Percentiles rank a stretch among this genome's conserved stretches.
Conservation (phyloP, 2,329 filamentous ascomycete genomes). For the Apiospora kogelbergensis region DNA sequence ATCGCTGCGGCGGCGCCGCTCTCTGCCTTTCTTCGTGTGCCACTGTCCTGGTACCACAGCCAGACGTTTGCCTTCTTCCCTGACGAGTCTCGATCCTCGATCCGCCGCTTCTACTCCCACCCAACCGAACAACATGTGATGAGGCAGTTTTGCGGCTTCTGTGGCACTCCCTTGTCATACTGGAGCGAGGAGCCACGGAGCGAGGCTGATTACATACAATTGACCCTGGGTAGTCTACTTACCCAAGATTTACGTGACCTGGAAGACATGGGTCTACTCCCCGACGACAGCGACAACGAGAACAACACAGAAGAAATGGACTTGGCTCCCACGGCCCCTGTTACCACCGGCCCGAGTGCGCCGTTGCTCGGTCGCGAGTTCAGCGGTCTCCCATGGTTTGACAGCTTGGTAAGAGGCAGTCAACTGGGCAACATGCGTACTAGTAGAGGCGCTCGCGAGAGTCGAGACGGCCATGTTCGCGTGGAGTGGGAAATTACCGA, state of each 20-base stretch:
- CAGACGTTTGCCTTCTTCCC: constrained; percentile 73
- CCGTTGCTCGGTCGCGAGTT: constrained; percentile 51
- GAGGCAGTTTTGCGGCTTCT: constrained; percentile 88
- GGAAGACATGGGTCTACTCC: constrained; percentile 73
- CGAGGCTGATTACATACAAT: constrained; percentile 76
- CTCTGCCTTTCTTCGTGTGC: constrained; percentile 80
- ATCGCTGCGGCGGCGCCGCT: constrained; percentile 70
- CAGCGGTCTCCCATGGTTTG: constrained; percentile 83
- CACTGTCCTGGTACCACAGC: constrained; percentile 77
- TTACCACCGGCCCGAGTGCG: constrained; percentile 17
- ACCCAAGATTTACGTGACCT: constrained; percentile 70
- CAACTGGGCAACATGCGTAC: constrained; percentile 67
- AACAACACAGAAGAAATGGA: constrained; percentile 14
- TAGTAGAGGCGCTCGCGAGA: constrained; percentile 53
- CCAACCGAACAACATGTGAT: constrained; percentile 57
- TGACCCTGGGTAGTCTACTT: constrained; percentile 77
- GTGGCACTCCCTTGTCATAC: constrained; percentile 80
- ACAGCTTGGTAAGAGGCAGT: constrained; percentile 76
- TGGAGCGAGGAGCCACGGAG: constrained; percentile 74
- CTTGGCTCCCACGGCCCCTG: constrained; percentile 25
- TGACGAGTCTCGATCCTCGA: constrained; percentile 70
- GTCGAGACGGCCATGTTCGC: constrained; percentile 61
- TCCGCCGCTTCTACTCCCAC: constrained; percentile 67
- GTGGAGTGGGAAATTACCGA: constrained; percentile 87
- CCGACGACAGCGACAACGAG: constrained; percentile 38